These are phyloP conservation scores for Phytophthora hybrid DNA, from an alignment of 352 stramenopile genomes.

Conservation along the genomic window DNA sequence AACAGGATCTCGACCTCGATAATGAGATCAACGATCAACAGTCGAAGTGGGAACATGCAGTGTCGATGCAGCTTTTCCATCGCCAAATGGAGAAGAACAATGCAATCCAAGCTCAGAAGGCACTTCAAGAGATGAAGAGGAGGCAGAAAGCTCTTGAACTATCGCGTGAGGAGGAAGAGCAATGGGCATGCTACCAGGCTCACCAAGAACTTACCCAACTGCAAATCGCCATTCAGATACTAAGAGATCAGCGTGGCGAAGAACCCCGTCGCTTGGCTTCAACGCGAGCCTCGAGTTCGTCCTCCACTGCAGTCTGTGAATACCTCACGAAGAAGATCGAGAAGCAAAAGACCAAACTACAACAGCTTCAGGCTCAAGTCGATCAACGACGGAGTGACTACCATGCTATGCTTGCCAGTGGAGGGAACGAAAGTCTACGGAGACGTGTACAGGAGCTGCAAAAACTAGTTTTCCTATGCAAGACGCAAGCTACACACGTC, in stretches of 20 bases:
- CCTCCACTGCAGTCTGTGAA: conserved; percentile 44
- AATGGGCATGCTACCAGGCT: conserved; percentile 58
- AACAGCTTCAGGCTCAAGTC: conserved; percentile 46
- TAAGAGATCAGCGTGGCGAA: conserved; percentile 29
- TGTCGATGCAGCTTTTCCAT: conserved; percentile 62
- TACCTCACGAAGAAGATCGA: conserved; percentile 63
- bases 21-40: conserved; percentile 43
- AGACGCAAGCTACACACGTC: conserved; percentile 59
- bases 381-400: conserved; percentile 43
- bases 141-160: conserved; percentile 53
- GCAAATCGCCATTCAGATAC: conserved; percentile 59
- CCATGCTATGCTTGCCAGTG: conserved; percentile 47
- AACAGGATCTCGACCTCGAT: conserved; percentile 44
- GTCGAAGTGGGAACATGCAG: conserved; percentile 54
- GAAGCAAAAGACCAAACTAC: conserved; percentile 52
- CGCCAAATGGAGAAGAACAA: conserved; percentile 51
- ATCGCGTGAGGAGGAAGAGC: conserved; percentile 63
- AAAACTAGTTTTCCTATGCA: conserved; percentile 72
- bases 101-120: conserved; percentile 16
- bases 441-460: conserved; percentile 72
- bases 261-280: conserved; percentile 20
- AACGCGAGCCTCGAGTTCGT: conserved; percentile 25
- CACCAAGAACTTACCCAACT: conserved; percentile 69
- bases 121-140: conserved; percentile 48
- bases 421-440: conserved; percentile 59